Conservation (phyloP, 2,329 filamentous ascomycete genomes). For the Pyrenophora graminea region DNA sequence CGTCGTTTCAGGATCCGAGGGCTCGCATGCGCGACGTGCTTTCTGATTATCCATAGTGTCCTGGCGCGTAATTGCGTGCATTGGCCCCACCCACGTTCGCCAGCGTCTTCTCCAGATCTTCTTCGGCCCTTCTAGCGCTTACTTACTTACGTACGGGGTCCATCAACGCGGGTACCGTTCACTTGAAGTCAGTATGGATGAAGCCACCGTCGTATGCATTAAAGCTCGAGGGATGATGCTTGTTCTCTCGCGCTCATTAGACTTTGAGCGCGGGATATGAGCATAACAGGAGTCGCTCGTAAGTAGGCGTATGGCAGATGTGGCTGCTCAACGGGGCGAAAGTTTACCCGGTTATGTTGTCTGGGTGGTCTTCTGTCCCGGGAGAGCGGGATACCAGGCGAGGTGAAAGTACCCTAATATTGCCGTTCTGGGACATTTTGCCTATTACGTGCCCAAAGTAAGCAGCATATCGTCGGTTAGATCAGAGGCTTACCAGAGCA, state of each 20-base stretch:
- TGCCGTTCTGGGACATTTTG: background rate
- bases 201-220: constrained; percentile 12
- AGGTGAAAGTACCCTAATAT: constrained; percentile 10
- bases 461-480: background rate
- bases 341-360: constrained; percentile 4
- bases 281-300: background rate
- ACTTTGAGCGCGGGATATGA: background rate
- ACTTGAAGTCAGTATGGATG: constrained; percentile 8
- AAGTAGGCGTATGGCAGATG: too few relatives aligned
- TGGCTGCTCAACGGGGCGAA: background rate
- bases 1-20: constrained; percentile 9
- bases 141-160: constrained; percentile 1
- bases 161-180: constrained; percentile 21
- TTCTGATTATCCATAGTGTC: constrained; percentile 18
- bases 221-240: constrained; percentile 8
- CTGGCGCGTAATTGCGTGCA: constrained; percentile 11
- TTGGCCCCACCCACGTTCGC: constrained; percentile 13
- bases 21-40: constrained; percentile 17
- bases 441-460: background rate
- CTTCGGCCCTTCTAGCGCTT: constrained; percentile 26
- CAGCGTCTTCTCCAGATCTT: constrained; percentile 22
- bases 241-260: background rate
- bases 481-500: too few relatives aligned
- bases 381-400: background rate
- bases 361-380: constrained; percentile 1